A percentile compares a stretch with the other conserved stretches of the same genome.
phyloP scores from a whole-genome alignment of 192 early-diverging fungal genomes.

The Podila minutissima region DNA sequence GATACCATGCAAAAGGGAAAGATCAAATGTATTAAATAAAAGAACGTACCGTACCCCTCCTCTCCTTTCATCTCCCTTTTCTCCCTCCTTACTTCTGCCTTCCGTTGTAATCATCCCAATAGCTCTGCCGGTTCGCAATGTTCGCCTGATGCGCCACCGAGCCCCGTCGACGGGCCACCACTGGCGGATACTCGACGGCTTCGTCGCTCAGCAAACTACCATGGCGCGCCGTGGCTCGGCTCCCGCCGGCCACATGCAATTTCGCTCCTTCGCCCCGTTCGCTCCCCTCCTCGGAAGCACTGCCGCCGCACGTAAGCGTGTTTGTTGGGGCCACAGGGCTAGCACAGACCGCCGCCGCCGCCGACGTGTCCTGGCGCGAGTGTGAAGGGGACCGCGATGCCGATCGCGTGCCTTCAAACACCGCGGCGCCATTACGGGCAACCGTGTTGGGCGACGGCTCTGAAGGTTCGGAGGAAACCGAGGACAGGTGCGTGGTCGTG shows the following conservation, averaged over 20 bases:
- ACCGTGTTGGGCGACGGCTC: conserved; percentile 13
- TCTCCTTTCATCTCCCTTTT: too few relatives aligned
- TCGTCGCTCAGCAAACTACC: not conserved
- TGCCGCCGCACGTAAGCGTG: not conserved
- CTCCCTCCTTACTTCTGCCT: conserved; percentile 11
- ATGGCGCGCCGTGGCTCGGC: not conserved
- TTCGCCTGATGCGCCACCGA: not conserved
- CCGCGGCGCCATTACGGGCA: conserved; percentile 53
- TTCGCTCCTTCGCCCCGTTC: not conserved
- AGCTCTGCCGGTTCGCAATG: conserved; percentile 17
- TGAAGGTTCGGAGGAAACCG: not conserved
- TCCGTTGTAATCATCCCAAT: conserved; percentile 26
- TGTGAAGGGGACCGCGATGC: not conserved
- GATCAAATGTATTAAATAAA: too few relatives aligned
- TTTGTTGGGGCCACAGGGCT: too few relatives aligned
- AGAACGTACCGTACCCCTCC: too few relatives aligned
- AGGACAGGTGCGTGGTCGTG: not conserved
- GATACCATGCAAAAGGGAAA: too few relatives aligned
- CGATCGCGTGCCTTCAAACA: conserved; percentile 39
- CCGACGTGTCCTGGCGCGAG: too few relatives aligned
- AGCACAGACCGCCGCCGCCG: too few relatives aligned
- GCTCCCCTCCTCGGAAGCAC: not conserved
- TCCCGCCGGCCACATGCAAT: not conserved
- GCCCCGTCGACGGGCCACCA: not conserved
- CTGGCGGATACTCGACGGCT: not conserved